These are phyloP conservation scores for Paratinospora sagittata DNA, from an alignment of 164 flowering plant species.

Conservation along the genomic window DNA sequence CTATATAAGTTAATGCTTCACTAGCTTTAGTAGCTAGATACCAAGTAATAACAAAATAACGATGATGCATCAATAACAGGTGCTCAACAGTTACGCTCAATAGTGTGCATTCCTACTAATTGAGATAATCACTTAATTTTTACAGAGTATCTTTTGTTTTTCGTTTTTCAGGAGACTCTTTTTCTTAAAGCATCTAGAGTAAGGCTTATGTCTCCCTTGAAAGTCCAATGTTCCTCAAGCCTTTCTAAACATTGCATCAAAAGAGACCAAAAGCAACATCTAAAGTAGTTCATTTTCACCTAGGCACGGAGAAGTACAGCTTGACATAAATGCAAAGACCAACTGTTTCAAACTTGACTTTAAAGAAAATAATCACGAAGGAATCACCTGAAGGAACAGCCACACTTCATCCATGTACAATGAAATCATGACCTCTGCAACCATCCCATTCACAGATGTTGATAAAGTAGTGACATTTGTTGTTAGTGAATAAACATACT, in stretches of 20 bases:
- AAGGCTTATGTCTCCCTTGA: not conserved
- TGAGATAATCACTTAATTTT: not conserved
- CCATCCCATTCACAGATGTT: slow-evolving; percentile 34
- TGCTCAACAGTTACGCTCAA: not conserved
- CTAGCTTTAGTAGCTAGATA: too few relatives aligned
- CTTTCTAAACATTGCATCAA: not conserved
- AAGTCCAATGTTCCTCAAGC: not conserved
- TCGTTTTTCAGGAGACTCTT: not conserved
- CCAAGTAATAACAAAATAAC: too few relatives aligned
- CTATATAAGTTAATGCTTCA: too few relatives aligned
- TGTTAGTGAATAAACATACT: slow-evolving; percentile 49
- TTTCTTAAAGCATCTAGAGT: not conserved
- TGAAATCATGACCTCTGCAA: slow-evolving; percentile 32
- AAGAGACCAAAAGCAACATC: slow-evolving; percentile 4
- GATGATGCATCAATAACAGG: not conserved
- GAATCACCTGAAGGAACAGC: slow-evolving; percentile 52
- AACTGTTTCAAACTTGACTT: not conserved
- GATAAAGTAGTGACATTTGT: slow-evolving; percentile 36
- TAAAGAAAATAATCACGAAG: slow-evolving; percentile 5
- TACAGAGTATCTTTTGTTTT: not conserved
- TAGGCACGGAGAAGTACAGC: not conserved
- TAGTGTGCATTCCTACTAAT: not conserved
- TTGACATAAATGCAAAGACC: not conserved
- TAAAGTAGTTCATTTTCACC: not conserved
- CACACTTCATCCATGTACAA: slow-evolving; percentile 51